phyloP scores from a whole-genome alignment of 2,329 filamentous ascomycete species.

The Venturia carpophila region DNA sequence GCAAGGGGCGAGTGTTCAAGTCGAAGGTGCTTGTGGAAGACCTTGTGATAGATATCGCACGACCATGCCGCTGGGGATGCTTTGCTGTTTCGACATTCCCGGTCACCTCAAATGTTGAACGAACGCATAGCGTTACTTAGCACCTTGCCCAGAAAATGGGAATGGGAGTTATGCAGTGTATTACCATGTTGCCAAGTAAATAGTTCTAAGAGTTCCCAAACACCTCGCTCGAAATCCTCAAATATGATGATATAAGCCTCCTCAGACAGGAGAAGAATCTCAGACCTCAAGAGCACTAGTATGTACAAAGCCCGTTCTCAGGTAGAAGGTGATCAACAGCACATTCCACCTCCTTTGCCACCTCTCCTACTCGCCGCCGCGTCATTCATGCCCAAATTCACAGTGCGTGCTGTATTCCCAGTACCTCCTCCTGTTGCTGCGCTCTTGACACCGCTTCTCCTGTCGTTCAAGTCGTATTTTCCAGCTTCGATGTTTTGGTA shows the following conservation, averaged over 20 bases:
- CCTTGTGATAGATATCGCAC: too few relatives aligned
- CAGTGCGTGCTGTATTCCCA: constrained; percentile 33
- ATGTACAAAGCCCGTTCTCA: neutral
- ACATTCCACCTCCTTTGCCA: constrained; percentile 21
- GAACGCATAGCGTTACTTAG: too few relatives aligned
- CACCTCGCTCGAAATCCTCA: constrained; percentile 7
- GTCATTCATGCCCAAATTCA: constrained; percentile 40
- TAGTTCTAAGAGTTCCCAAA: neutral
- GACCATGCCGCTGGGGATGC: too few relatives aligned
- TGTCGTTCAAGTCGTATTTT: constrained; percentile 88
- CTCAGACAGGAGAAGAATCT: neutral
- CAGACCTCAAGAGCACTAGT: neutral
- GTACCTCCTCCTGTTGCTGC: constrained; percentile 43
- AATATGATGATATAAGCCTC: neutral
- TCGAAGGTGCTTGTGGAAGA: too few relatives aligned
- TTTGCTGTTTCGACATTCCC: too few relatives aligned
- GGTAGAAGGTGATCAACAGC: neutral
- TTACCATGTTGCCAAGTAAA: neutral
- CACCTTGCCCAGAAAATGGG: neutral
- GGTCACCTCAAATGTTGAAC: too few relatives aligned
- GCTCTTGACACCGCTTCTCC: constrained; percentile 81
- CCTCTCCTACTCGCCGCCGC: constrained; percentile 24
- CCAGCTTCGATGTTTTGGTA: constrained; percentile 95
- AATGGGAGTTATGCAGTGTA: neutral
- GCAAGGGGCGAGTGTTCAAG: too few relatives aligned